Base-by-base conservation (phyloP, 2,329 filamentous ascomycete genomes). In the Gaeumannomyces sp. region DNA sequence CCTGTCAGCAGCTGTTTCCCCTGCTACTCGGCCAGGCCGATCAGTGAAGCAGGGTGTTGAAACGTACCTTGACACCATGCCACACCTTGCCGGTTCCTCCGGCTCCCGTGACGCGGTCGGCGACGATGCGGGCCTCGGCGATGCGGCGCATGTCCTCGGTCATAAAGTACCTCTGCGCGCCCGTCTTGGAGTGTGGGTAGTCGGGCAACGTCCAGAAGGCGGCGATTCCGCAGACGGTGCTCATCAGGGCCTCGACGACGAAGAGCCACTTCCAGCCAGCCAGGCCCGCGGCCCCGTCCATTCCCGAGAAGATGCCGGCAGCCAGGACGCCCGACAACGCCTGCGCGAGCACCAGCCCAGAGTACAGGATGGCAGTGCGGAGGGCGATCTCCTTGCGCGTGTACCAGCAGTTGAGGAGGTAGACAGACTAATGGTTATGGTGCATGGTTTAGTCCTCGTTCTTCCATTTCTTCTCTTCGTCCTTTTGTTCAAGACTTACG, bases 251-350 rank as follows among this genome's bases (percentile, higher is more conserved):
- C n/a, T 38, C 31, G 19, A 65, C 45, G 22, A 65, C 60, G n/a
- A 65, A 65, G 1, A 65, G 56, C 64, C 64, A 65, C 16, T 61
- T 33, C 64, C 64, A 65, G 11, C 61, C 58, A 3, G 33, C 27
- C 27, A 65, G n/a, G 4, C 64, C 64, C 4, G 16, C 19, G 19
- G 25, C 8, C 3, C 59, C 64, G 19, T 65, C 61, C 14, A 64
- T 27, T 6, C 31, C 31, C 14, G 59, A n/a, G 8, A 61, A 61
- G 65, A 91, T 88, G 4, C 87, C 84, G 0, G 83, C 83, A 1
- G 82, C 78, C 56, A 86, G 81, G 13, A 86, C 70, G 2, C 86
- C 88, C 1, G 85, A 87, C 70, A 91, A 90, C 2, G 88, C 88
- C 3, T 87, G 86, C 1, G 84, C 87, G 22, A 90, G 81, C 16